phyloP scores from a whole-genome alignment of 2,329 filamentous ascomycete genomes.

The Penicillium sp. region DNA sequence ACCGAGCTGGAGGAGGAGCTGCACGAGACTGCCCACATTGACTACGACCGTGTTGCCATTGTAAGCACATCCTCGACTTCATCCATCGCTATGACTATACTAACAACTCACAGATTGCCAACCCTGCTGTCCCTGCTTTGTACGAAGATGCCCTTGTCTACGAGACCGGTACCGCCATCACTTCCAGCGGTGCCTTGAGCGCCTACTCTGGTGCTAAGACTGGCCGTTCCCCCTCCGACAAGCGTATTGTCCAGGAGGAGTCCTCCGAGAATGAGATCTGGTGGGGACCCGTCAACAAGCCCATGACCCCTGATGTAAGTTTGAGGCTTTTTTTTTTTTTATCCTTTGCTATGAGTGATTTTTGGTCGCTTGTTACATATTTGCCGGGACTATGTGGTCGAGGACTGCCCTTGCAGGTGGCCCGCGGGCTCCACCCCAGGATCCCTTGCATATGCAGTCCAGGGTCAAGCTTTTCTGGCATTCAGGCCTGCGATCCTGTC shows the following conservation, averaged over 20 bases:
- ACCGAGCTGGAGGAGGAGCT: conserved; percentile 98
- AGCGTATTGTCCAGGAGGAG: conserved; percentile 92
- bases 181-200: conserved; percentile 88
- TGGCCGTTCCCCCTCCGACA: conserved; percentile 92
- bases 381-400: conserved; percentile 12
- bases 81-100: conserved; percentile 8
- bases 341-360: conserved; percentile 11
- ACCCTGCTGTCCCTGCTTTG: conserved; percentile 90
- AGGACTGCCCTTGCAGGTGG: conserved; percentile 21
- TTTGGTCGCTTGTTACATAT: conserved; percentile 17
- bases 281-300: conserved; percentile 99
- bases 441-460: conserved; percentile 28
- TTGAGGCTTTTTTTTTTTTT: conserved; percentile 12
- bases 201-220: conserved; percentile 99
- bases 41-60: conserved; percentile 98
- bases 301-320: conserved; percentile 94
- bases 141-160: conserved; percentile 99
- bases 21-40: conserved; percentile 96
- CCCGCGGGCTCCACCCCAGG: conserved; percentile 15
- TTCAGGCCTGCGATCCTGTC: background rate
- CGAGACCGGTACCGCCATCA: conserved; percentile 96
- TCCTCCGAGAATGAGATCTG: conserved; percentile 89
- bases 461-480: conserved; percentile 28
- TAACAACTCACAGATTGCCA: conserved; percentile 61
- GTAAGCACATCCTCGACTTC: conserved; percentile 54